These are phyloP conservation scores for Cystobasidium sp. DNA, from an alignment of 1,284 basidiomycete species.

Conservation along the genomic window DNA sequence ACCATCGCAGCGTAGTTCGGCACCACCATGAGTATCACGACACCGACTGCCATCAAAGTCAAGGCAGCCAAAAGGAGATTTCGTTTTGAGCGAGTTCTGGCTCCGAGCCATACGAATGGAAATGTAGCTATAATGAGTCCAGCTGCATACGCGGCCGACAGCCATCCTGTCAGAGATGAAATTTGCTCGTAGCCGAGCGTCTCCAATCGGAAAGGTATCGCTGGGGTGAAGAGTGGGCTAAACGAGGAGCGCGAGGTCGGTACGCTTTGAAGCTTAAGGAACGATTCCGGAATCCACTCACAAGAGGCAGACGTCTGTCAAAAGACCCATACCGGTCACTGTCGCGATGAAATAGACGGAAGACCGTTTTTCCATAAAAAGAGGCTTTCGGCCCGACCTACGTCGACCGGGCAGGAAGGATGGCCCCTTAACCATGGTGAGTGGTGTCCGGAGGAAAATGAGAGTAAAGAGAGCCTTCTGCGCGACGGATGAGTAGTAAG, in stretches of 20 bases:
- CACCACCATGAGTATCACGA: constrained; percentile 32
- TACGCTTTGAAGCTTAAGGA: background rate
- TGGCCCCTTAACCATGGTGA: background rate
- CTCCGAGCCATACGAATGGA: constrained; percentile 40
- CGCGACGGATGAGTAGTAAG: too few species aligned
- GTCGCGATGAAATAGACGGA: constrained; percentile 29
- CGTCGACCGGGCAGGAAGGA: constrained; percentile 6
- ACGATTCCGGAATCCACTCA: background rate
- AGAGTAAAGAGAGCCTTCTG: too few species aligned
- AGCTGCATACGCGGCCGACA: constrained; percentile 34
- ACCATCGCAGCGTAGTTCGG: constrained; percentile 43
- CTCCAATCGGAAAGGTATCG: constrained; percentile 37
- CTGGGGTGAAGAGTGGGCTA: constrained; percentile 39
- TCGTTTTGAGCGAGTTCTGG: constrained; percentile 18
- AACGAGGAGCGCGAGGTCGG: too few species aligned
- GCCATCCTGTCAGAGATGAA: constrained; percentile 39
- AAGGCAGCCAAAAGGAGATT: constrained; percentile 32
- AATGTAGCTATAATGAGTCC: constrained; percentile 37
- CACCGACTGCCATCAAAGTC: constrained; percentile 34
- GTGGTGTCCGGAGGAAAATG: too few species aligned
- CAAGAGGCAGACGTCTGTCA: constrained; percentile 43
- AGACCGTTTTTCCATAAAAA: constrained; percentile 15
- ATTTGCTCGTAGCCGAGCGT: constrained; percentile 30
- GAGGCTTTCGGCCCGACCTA: constrained; percentile 13
- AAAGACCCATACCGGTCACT: constrained; percentile 35